Evolutionary conservation across 768 basidiomycete species (phyloP).

Genomic region (Suillus brevipes): DNA sequence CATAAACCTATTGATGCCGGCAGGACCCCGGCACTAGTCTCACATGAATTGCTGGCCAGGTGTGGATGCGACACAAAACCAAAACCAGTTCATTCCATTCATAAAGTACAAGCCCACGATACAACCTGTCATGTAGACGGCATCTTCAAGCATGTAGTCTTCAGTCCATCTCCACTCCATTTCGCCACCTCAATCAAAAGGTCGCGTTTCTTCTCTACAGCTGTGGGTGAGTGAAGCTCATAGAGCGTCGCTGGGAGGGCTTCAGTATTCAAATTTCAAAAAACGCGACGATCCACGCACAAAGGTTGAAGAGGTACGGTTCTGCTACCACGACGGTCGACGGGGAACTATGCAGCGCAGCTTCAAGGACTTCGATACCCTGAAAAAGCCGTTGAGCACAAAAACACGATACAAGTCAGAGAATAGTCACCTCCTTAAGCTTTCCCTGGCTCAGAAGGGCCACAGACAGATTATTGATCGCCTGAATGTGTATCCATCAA

Average conservation of each 20-base stretch:
- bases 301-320: constrained; percentile 83
- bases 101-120: not conserved
- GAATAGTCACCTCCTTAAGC: constrained; percentile 58
- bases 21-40: too few species aligned
- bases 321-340: constrained; percentile 74
- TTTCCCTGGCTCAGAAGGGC: constrained; percentile 69
- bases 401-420: not conserved
- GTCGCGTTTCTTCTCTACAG: constrained; percentile 74
- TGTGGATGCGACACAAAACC: not conserved
- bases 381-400: constrained; percentile 25
- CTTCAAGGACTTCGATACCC: constrained; percentile 73
- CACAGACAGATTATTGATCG: constrained; percentile 77
- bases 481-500: constrained; percentile 36
- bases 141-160: constrained; percentile 77
- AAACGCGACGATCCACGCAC: constrained; percentile 42
- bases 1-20: too few species aligned
- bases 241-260: constrained; percentile 70
- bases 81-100: not conserved
- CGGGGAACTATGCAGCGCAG: constrained; percentile 61
- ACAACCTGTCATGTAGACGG: constrained; percentile 37
- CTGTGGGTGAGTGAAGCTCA: constrained; percentile 72
- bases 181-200: constrained; percentile 75
- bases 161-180: constrained; percentile 85
- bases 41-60: too few species aligned
- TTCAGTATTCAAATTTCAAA: constrained; percentile 1